These are phyloP conservation scores for Huntiella bhutanensis DNA, from an alignment of 2,329 filamentous ascomycete genomes.

Conservation along the genomic window DNA sequence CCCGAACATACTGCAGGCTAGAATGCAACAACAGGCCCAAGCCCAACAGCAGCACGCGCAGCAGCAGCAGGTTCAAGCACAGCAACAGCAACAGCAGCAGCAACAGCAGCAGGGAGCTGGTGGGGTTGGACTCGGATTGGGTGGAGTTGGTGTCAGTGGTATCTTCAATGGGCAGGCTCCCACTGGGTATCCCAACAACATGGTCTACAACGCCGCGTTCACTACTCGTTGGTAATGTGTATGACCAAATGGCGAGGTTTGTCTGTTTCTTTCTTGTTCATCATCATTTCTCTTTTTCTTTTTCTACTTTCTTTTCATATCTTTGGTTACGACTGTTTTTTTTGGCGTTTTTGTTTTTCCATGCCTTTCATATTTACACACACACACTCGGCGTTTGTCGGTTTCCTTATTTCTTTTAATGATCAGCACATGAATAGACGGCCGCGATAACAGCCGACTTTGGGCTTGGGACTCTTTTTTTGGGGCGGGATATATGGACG, in stretches of 20 bases:
- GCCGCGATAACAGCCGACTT: too few species aligned
- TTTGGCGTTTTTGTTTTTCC: constrained; percentile 13
- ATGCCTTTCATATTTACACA: neutral
- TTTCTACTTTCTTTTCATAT: constrained; percentile 10
- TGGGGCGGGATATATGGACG: neutral
- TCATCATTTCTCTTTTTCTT: neutral
- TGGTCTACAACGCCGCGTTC: constrained; percentile 44
- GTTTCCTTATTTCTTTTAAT: constrained; percentile 4
- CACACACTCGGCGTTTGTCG: constrained; percentile 4
- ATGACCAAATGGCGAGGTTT: constrained; percentile 1
- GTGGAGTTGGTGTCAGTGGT: constrained; percentile 36
- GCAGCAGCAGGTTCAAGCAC: too few species aligned
- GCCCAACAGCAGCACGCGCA: too few species aligned
- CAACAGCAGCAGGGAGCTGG: constrained; percentile 47
- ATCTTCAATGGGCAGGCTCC: constrained; percentile 63
- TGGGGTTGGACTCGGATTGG: constrained; percentile 27
- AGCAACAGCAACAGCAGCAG: constrained; percentile 35
- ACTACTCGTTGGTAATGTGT: constrained; percentile 8
- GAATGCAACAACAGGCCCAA: constrained; percentile 42
- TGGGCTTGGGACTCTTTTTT: neutral
- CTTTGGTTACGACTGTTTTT: constrained; percentile 13
- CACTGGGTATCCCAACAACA: constrained; percentile 84
- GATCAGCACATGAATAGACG: too few species aligned
- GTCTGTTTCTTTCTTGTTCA: neutral
- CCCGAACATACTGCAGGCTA: constrained; percentile 97